phyloP scores from a whole-genome alignment of 2,329 filamentous ascomycete species.

The Aureobasidium uvarum region DNA sequence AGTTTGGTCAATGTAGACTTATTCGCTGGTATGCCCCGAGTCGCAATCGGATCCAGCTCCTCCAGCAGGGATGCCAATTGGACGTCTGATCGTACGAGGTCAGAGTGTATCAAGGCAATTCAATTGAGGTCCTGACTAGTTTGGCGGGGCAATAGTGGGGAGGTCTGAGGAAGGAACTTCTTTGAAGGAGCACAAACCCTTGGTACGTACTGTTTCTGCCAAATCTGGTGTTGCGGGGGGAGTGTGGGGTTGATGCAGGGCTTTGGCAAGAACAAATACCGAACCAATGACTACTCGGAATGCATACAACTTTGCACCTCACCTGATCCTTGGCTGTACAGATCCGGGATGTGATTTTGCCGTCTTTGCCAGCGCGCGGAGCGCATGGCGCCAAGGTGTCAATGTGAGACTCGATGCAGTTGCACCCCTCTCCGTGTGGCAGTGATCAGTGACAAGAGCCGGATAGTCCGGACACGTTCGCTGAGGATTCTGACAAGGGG shows the following conservation, averaged over 20 bases:
- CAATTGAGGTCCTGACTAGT: constrained; percentile 15
- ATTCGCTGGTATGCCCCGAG: neutral
- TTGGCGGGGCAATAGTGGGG: constrained; percentile 17
- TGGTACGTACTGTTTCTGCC: constrained; percentile 20
- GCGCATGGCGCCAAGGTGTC: constrained; percentile 15
- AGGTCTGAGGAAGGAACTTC: neutral
- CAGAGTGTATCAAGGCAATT: neutral
- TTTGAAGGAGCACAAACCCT: neutral
- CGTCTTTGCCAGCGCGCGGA: constrained; percentile 5
- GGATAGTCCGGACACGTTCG: neutral
- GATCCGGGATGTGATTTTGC: constrained; percentile 9
- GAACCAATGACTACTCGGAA: constrained; percentile 3
- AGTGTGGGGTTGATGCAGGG: constrained; percentile 23
- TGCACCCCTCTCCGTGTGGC: neutral
- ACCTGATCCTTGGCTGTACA: constrained; percentile 20
- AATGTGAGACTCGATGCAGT: neutral
- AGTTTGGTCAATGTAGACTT: neutral
- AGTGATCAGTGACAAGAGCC: neutral
- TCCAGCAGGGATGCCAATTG: neutral
- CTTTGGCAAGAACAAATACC: neutral
- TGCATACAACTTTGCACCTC: neutral
- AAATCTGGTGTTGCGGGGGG: constrained; percentile 2
- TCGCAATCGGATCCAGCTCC: too few species aligned
- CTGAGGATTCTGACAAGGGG: too few species aligned
- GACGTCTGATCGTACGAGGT: neutral